Conservation (phyloP, 2,329 filamentous ascomycete genomes). For the Sphaceloma murrayae region DNA sequence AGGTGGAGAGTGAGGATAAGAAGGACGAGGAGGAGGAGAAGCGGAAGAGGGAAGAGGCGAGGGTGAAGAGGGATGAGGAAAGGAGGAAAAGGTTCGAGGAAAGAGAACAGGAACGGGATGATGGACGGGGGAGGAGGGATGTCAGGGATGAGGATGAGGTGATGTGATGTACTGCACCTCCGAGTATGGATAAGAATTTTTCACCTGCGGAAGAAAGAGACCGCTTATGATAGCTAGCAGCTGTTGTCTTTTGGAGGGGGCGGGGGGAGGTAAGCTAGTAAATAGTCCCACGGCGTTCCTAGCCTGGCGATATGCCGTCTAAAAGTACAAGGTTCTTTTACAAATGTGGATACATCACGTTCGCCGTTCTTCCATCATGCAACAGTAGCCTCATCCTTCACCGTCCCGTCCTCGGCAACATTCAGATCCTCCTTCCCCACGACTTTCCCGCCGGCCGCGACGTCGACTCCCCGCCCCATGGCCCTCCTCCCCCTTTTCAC, state of each 20-base stretch:
- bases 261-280: too few relatives aligned
- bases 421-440: slow-evolving; percentile 4
- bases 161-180: background rate
- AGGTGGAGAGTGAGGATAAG: slow-evolving; percentile 21
- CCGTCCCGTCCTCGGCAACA: background rate
- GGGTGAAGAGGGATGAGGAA: slow-evolving; percentile 11
- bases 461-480: background rate
- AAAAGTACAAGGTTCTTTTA: background rate
- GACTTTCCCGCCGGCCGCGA: background rate
- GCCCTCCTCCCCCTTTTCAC: slow-evolving; percentile 41
- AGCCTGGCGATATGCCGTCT: background rate
- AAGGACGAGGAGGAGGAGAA: slow-evolving; percentile 27
- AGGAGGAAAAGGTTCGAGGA: slow-evolving; percentile 13
- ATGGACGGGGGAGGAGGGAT: slow-evolving; percentile 15
- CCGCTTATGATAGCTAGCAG: too few relatives aligned
- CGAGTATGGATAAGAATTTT: too few relatives aligned
- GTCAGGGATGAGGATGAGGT: background rate
- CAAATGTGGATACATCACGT: too few relatives aligned
- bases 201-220: too few relatives aligned
- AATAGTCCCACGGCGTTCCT: too few relatives aligned
- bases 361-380: too few relatives aligned
- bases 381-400: background rate
- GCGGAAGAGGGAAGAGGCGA: slow-evolving; percentile 13
- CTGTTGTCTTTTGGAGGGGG: background rate
- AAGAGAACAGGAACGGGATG: slow-evolving; percentile 6